Percentiles rank a stretch among this genome's conserved stretches.
These are phyloP conservation scores for Aspergillus sclerotialis DNA, from an alignment of 2,329 filamentous ascomycete species.

Conservation along the genomic window DNA sequence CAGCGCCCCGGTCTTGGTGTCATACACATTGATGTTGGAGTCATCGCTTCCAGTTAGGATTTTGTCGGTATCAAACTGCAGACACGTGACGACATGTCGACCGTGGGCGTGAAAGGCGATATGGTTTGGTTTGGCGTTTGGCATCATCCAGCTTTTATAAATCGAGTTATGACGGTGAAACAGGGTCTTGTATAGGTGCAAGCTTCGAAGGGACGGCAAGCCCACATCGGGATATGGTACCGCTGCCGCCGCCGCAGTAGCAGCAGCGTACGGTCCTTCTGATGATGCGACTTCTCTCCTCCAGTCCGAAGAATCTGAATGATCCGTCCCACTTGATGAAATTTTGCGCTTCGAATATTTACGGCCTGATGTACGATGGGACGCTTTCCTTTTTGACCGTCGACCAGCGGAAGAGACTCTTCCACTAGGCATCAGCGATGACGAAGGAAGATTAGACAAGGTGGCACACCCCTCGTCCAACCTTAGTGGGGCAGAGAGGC, in stretches of 20 bases:
- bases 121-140: constrained; percentile 75
- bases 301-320: constrained; percentile 38
- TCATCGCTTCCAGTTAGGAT: constrained; percentile 97
- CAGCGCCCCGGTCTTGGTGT: constrained; percentile 86
- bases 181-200: constrained; percentile 93
- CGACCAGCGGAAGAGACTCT: constrained; percentile 20
- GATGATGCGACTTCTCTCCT: constrained; percentile 46
- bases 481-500: constrained; percentile 40
- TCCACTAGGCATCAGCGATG: constrained; percentile 17
- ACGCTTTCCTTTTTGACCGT: constrained; percentile 43
- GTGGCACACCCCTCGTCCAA: constrained; percentile 40
- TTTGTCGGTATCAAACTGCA: constrained; percentile 97
- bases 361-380: constrained; percentile 37
- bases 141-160: constrained; percentile 81
- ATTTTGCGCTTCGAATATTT: constrained; percentile 54
- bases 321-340: constrained; percentile 37
- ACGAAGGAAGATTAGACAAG: constrained; percentile 14
- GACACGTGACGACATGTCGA: constrained; percentile 90
- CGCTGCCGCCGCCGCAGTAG: constrained; percentile 73
- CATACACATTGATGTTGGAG: constrained; percentile 95
- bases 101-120: constrained; percentile 96
- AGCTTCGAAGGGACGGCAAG: constrained; percentile 66
- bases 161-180: constrained; percentile 92
- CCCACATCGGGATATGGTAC: constrained; percentile 78
- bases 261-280: constrained; percentile 77